Percentiles rank a stretch among this genome's conserved stretches.
These are phyloP conservation scores for Graphiopsis chlorocephala DNA, from an alignment of 2,329 filamentous ascomycete genomes.

Conservation along the genomic window DNA sequence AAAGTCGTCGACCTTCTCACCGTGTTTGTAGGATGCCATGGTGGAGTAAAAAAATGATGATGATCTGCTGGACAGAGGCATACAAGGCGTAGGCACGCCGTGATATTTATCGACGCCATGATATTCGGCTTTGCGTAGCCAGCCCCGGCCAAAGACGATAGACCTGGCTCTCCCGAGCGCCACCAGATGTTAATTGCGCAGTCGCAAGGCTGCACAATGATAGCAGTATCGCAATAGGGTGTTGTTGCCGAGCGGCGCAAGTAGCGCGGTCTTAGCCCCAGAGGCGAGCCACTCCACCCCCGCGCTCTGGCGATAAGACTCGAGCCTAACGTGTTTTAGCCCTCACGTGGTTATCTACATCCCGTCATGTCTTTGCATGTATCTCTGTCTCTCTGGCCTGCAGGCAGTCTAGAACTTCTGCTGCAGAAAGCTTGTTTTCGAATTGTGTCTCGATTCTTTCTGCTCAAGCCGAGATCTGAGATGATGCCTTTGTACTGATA, in stretches of 20 bases:
- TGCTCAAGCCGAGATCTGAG: neutral
- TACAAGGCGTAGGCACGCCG: neutral
- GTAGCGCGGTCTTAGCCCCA: slow-evolving; percentile 1
- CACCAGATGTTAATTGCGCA: neutral
- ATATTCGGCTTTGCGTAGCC: neutral
- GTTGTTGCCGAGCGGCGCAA: neutral
- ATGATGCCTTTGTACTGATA: neutral
- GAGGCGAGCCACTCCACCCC: neutral
- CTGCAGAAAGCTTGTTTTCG: neutral
- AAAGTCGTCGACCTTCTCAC: slow-evolving; percentile 4
- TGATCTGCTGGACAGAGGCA: neutral
- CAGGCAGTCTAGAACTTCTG: neutral
- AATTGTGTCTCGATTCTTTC: neutral
- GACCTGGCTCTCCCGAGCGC: neutral
- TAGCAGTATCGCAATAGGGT: neutral
- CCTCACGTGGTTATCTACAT: neutral
- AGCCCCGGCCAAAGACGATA: neutral
- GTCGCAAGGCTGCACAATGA: neutral
- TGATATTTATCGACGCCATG: neutral
- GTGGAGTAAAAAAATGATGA: neutral
- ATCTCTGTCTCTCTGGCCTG: neutral
- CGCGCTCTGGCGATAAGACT: neutral
- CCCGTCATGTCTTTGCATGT: neutral
- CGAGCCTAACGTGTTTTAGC: neutral
- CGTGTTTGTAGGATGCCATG: slow-evolving; percentile 1